phyloP scores from a whole-genome alignment of 2,329 filamentous ascomycete species.

The Phyllosticta citribraziliensis region DNA sequence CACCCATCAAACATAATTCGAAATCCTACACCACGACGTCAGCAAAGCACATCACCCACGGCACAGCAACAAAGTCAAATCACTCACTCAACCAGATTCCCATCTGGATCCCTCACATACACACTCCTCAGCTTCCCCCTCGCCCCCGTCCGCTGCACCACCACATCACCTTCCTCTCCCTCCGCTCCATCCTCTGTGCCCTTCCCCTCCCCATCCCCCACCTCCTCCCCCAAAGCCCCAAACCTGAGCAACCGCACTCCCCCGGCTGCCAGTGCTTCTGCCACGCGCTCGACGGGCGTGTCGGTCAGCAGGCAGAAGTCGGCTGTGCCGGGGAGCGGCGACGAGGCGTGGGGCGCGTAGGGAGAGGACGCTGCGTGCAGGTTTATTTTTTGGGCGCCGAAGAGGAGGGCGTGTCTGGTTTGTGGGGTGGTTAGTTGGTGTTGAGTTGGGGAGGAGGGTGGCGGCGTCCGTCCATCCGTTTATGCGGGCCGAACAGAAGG shows the following conservation, averaged over 20 bases:
- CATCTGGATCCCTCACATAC: constrained; percentile 53
- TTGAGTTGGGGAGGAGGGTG: no score
- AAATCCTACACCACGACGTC: background rate
- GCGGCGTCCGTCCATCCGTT: no score
- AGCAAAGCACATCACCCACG: background rate
- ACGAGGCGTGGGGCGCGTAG: background rate
- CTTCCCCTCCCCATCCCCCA: background rate
- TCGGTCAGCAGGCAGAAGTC: background rate
- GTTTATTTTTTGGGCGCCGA: background rate
- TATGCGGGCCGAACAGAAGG: no score
- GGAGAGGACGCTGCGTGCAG: background rate
- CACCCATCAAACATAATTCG: background rate
- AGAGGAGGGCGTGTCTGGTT: background rate
- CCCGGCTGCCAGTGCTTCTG: background rate
- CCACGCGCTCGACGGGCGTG: background rate
- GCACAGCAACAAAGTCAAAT: background rate
- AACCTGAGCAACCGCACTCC: background rate
- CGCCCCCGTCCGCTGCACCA: constrained; percentile 32
- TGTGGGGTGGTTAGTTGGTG: background rate
- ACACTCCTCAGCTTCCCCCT: constrained; percentile 46
- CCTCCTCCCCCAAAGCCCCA: background rate
- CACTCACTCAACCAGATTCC: constrained; percentile 52
- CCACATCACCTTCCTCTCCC: background rate
- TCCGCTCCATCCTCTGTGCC: no score
- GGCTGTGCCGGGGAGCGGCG: background rate